Conservation (phyloP, 2,329 filamentous ascomycete species). For the Epichloe gansuensis region DNA sequence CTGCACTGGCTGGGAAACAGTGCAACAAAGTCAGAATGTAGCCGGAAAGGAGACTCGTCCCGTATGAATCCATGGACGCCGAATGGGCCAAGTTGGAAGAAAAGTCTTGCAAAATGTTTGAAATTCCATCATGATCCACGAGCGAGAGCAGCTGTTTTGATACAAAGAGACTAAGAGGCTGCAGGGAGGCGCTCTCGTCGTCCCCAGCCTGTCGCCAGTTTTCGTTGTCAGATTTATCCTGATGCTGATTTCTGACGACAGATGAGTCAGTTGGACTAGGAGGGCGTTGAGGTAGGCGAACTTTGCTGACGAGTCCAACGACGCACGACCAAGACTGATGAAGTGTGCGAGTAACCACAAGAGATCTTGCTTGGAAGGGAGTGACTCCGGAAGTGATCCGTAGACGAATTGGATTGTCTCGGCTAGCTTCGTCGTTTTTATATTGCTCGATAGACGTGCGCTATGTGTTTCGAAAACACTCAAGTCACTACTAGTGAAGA, state of each 20-base stretch:
- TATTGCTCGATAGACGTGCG: constrained; percentile 19
- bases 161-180: constrained; percentile 42
- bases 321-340: constrained; percentile 40
- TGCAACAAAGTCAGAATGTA: constrained; percentile 78
- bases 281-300: constrained; percentile 37
- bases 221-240: not conserved
- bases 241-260: constrained; percentile 38
- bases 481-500: constrained; percentile 26
- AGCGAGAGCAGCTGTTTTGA: constrained; percentile 55
- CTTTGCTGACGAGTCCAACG: constrained; percentile 21
- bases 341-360: constrained; percentile 59
- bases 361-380: constrained; percentile 28
- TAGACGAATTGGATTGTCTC: constrained; percentile 28
- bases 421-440: constrained; percentile 31
- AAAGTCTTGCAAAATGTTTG: constrained; percentile 26
- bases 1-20: constrained; percentile 69
- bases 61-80: constrained; percentile 18
- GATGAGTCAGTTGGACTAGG: constrained; percentile 39
- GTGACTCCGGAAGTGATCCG: constrained; percentile 12
- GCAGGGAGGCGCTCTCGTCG: not conserved
- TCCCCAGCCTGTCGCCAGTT: constrained; percentile 9
- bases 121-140: constrained; percentile 64
- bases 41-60: constrained; percentile 60
- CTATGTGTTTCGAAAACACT: constrained; percentile 29
- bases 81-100: constrained; percentile 20